A percentile compares a stretch with the other conserved stretches of the same genome.
Evolutionary conservation across 2,329 filamentous ascomycete genomes (phyloP).

Genomic region (Calonectria montana): DNA sequence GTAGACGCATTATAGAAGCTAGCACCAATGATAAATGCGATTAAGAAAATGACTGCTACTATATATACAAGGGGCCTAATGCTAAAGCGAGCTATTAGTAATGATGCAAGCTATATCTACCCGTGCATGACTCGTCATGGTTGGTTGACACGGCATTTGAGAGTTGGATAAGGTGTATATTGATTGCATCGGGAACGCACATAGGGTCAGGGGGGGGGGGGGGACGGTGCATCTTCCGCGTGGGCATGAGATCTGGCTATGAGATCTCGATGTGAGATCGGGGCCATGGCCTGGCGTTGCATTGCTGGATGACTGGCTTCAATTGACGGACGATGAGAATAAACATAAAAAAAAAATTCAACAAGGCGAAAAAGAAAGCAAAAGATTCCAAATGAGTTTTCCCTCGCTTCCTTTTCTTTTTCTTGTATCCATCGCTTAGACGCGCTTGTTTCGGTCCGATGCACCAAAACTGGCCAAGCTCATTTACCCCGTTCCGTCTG

Average conservation of each 20-base stretch:
- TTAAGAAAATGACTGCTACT: neutral
- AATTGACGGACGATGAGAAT: neutral
- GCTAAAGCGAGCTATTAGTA: neutral
- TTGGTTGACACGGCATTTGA: neutral
- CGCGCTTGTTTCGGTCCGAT: slow-evolving; percentile 1
- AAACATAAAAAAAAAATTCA: neutral
- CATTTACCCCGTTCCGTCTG: neutral
- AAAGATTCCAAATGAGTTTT: neutral
- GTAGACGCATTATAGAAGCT: neutral
- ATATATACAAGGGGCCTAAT: neutral
- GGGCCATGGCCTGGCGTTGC: neutral
- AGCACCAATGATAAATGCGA: neutral
- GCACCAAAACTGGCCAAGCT: slow-evolving; percentile 4
- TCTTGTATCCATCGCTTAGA: neutral
- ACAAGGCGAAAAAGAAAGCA: neutral
- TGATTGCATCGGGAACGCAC: slow-evolving; percentile 6
- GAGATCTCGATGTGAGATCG: neutral
- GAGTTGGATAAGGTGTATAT: neutral
- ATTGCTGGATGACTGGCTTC: neutral
- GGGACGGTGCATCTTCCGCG: neutral
- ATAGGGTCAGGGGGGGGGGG: neutral
- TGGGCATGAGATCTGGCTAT: neutral
- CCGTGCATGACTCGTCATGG: neutral
- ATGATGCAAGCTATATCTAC: neutral
- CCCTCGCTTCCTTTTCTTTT: neutral